Conservation (phyloP, 2,329 filamentous ascomycete genomes). For the Penicillium occitanis region DNA sequence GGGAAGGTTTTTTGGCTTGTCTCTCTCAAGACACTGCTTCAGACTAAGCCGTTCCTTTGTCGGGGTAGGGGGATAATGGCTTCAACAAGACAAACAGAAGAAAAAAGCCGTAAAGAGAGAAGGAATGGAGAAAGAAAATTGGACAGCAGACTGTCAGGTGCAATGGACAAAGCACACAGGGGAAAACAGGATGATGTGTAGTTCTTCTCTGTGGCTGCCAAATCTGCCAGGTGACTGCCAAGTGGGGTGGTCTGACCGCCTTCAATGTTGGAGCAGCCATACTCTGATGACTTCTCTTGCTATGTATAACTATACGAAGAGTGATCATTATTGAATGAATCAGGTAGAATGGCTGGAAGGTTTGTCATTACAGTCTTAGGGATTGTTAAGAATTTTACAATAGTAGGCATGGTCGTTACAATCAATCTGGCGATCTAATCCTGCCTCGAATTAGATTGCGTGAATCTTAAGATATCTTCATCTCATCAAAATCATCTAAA, state of each 20-base stretch:
- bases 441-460: background rate
- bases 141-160: background rate
- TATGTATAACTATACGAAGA: background rate
- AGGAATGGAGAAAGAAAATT: background rate
- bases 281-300: background rate
- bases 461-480: background rate
- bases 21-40: background rate
- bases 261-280: background rate
- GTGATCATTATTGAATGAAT: background rate
- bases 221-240: slow-evolving; percentile 15
- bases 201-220: background rate
- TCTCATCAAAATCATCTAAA: background rate
- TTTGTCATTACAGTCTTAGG: too few species aligned
- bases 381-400: background rate
- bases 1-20: slow-evolving; percentile 17
- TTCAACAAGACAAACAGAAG: background rate
- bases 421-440: background rate
- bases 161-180: background rate
- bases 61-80: background rate
- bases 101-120: background rate
- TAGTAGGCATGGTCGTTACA: too few species aligned
- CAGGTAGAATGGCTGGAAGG: too few species aligned
- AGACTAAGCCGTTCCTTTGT: background rate
- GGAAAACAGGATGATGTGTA: slow-evolving; percentile 1
- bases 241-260: slow-evolving; percentile 15